phyloP scores from a whole-genome alignment of 345 rosid genomes.

The Turritis glabra region DNA sequence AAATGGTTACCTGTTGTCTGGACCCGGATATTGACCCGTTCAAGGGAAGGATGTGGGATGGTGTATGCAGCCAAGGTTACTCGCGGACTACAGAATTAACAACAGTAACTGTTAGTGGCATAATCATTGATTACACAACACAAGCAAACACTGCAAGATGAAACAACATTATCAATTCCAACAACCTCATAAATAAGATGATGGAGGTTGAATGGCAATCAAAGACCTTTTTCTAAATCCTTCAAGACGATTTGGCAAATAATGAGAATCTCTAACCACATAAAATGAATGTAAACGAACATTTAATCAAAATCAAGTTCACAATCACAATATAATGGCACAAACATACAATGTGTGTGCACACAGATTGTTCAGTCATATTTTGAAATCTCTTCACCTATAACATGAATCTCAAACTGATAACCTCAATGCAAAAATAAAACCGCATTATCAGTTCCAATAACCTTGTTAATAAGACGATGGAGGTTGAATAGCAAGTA shows the following conservation, averaged over 20 bases:
- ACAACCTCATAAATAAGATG: not conserved
- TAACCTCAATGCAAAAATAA: no score
- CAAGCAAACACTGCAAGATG: not conserved
- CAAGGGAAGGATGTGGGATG: conserved; percentile 94
- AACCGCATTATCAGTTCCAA: no score
- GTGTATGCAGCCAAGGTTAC: conserved; percentile 72
- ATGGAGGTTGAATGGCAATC: not conserved
- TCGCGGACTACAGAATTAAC: conserved; percentile 66
- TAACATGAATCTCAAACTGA: not conserved
- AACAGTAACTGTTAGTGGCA: conserved; percentile 6
- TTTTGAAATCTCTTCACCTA: not conserved
- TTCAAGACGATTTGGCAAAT: not conserved
- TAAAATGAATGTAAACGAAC: not conserved
- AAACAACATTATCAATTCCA: not conserved
- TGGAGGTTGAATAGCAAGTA: no score
- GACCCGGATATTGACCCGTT: conserved; percentile 69
- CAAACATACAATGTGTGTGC: not conserved
- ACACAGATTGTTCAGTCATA: not conserved
- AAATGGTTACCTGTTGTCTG: conserved; percentile 80
- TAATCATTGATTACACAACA: not conserved
- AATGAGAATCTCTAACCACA: not conserved
- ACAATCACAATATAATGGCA: not conserved
- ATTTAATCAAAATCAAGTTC: not conserved
- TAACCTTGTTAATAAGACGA: no score
- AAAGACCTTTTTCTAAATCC: not conserved